These are phyloP conservation scores for Terana coerulea DNA, from an alignment of 768 basidiomycete species.

Conservation along the genomic window DNA sequence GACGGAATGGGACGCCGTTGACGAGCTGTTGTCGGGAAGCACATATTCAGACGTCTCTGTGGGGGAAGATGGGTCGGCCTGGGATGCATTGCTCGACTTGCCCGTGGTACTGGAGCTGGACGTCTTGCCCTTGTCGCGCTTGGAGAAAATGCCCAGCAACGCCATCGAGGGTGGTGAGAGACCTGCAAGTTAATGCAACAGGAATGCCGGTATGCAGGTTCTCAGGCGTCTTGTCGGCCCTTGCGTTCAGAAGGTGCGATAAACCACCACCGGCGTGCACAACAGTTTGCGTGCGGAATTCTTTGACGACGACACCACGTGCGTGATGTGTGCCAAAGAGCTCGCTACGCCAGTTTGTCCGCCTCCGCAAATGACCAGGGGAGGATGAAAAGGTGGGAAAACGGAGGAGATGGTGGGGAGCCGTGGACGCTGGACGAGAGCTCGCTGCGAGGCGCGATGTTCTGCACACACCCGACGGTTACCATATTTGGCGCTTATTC, in stretches of 20 bases:
- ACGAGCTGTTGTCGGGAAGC: slow-evolving; percentile 5
- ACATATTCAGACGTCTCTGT: slow-evolving; percentile 11
- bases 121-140: slow-evolving; percentile 24
- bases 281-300: slow-evolving; percentile 7
- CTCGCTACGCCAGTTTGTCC: not conserved
- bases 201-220: slow-evolving; percentile 4
- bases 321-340: slow-evolving; percentile 6
- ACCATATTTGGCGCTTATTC: slow-evolving; percentile 1
- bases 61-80: slow-evolving; percentile 13
- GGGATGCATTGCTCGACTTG: slow-evolving; percentile 15
- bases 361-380: not conserved
- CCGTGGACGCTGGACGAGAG: not conserved
- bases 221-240: slow-evolving; percentile 15
- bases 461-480: slow-evolving; percentile 3
- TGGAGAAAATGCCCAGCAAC: slow-evolving; percentile 26
- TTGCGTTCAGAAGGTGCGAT: not conserved
- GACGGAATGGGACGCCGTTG: slow-evolving; percentile 14
- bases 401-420: slow-evolving; percentile 2
- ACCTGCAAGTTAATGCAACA: slow-evolving; percentile 6
- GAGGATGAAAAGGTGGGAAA: not conserved
- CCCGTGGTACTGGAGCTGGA: slow-evolving; percentile 11
- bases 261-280: slow-evolving; percentile 11
- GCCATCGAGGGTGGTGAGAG: slow-evolving; percentile 20
- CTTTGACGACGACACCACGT: slow-evolving; percentile 17
- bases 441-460: not conserved